phyloP scores from a whole-genome alignment of 495 filamentous ascomycete species.

The Penicillium riverlandense region DNA sequence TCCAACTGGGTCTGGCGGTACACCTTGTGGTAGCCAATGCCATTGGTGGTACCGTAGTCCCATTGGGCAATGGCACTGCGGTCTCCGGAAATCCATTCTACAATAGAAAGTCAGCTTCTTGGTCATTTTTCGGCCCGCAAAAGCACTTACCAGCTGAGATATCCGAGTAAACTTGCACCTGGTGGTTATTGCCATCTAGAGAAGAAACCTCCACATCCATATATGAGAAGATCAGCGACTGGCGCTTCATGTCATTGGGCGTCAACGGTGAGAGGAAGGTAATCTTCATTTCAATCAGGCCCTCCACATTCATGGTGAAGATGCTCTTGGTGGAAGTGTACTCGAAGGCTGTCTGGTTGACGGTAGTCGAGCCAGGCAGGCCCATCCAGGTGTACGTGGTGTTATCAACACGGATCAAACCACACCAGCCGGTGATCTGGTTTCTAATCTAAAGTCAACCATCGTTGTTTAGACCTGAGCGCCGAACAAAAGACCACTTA shows the following conservation, averaged over 20 bases:
- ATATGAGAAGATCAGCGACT: constrained; percentile 51
- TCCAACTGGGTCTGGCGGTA: constrained; percentile 44
- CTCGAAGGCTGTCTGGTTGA: constrained; percentile 44
- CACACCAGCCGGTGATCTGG: constrained; percentile 46
- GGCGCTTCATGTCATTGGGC: constrained; percentile 47
- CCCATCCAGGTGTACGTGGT: constrained; percentile 53
- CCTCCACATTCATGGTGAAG: constrained; percentile 46
- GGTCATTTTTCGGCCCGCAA: too few species aligned
- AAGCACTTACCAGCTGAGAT: constrained; percentile 49
- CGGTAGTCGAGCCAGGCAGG: constrained; percentile 25
- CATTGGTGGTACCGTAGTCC: constrained; percentile 41
- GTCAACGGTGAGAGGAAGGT: constrained; percentile 53
- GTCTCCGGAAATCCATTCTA: constrained; percentile 55
- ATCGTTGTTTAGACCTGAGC: neutral
- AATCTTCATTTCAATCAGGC: constrained; percentile 42
- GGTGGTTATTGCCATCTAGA: constrained; percentile 43
- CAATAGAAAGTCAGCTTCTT: constrained; percentile 3
- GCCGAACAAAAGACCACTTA: constrained; percentile 20
- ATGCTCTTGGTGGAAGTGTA: constrained; percentile 54
- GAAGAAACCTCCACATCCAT: constrained; percentile 46
- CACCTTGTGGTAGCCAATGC: constrained; percentile 47
- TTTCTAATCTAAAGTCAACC: constrained; percentile 22
- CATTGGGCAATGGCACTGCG: constrained; percentile 41
- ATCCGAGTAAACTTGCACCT: constrained; percentile 54
- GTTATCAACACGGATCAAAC: constrained; percentile 51